Evolutionary conservation across 176 grass and related monocot species (phyloP).

Genomic region (Lolium rigidum): DNA sequence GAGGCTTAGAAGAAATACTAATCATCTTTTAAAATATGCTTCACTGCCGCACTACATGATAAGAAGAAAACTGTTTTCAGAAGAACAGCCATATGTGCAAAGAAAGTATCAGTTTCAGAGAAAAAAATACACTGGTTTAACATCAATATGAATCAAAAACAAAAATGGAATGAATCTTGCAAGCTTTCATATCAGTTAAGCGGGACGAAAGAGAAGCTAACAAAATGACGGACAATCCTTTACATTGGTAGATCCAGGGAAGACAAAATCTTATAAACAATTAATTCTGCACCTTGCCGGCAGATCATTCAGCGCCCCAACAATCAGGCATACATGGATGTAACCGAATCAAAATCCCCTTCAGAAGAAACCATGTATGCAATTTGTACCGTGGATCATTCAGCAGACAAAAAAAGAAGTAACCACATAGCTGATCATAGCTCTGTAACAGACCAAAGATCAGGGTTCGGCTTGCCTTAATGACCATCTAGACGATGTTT

Average conservation of each 20-base stretch:
- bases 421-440: too few relatives aligned
- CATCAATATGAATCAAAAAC: too few relatives aligned
- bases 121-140: too few relatives aligned
- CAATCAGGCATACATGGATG: neutral
- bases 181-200: neutral
- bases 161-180: neutral
- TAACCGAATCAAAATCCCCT: neutral
- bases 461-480: neutral
- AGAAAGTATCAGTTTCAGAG: neutral
- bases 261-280: neutral
- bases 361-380: neutral
- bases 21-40: too few relatives aligned
- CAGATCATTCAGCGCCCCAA: neutral
- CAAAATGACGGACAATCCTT: neutral
- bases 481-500: neutral
- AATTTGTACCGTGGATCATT: neutral
- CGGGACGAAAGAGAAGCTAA: neutral
- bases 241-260: neutral
- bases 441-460: neutral
- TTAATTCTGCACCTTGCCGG: neutral
- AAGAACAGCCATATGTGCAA: too few relatives aligned
- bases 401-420: neutral
- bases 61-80: too few relatives aligned
- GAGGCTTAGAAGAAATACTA: too few relatives aligned
- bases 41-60: neutral